phyloP scores from a whole-genome alignment of 176 grass and related monocot species.

The Oryza brachyantha region DNA sequence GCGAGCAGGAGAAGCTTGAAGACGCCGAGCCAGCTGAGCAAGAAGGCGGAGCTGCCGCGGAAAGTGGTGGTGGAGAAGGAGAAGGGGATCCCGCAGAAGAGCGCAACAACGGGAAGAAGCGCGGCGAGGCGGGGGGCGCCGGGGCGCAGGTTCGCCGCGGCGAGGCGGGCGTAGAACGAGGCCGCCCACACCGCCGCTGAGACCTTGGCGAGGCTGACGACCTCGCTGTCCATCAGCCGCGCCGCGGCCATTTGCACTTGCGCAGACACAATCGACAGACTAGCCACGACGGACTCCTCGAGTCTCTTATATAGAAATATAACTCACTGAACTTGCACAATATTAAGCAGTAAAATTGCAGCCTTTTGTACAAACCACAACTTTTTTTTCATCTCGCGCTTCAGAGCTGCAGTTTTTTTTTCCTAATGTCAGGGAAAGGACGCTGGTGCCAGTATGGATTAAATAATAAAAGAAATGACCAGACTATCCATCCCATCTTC shows the following conservation, averaged over 20 bases:
- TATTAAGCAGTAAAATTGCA: no score
- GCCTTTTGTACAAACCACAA: no score
- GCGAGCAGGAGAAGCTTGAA: constrained; percentile 70
- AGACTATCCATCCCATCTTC: no score
- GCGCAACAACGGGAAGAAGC: constrained; percentile 45
- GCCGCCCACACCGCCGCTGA: constrained; percentile 13
- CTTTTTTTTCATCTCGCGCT: no score
- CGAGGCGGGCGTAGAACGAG: constrained; percentile 46
- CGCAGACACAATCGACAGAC: no score
- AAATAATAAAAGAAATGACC: no score
- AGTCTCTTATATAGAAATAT: no score
- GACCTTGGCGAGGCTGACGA: constrained; percentile 24
- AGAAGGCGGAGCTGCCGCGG: constrained; percentile 49
- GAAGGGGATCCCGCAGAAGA: constrained; percentile 39
- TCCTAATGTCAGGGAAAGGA: no score
- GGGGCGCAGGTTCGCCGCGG: constrained; percentile 23
- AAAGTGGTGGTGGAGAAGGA: constrained; percentile 50
- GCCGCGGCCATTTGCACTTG: not conserved
- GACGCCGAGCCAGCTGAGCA: constrained; percentile 55
- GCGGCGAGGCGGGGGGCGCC: constrained; percentile 38
- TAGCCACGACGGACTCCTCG: no score
- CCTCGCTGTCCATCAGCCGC: constrained; percentile 32
- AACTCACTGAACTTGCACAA: no score
- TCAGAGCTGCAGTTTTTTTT: no score
- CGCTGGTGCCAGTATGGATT: no score